Percentiles rank a stretch among this genome's conserved stretches.
Conservation (phyloP, 1,284 basidiomycete genomes). For the Veloporphyrellus conicus region DNA sequence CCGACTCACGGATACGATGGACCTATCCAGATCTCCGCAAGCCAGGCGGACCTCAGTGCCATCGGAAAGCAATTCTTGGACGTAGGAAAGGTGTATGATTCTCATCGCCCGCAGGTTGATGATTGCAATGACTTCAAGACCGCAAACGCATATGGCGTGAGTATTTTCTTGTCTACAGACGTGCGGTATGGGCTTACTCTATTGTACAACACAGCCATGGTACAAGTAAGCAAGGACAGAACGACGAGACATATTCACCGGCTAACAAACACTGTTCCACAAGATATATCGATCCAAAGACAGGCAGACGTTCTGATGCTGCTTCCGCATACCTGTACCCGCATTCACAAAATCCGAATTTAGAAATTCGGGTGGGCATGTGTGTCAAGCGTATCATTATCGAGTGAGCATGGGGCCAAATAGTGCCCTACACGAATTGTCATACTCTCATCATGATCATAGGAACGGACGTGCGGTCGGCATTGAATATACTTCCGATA, state of each 20-base stretch:
- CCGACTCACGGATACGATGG: conserved; percentile 47
- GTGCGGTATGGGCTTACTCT: not conserved
- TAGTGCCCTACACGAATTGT: not conserved
- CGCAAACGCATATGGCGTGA: conserved; percentile 36
- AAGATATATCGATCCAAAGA: not conserved
- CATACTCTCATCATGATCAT: not conserved
- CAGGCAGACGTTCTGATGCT: not conserved
- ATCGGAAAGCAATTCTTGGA: conserved; percentile 44
- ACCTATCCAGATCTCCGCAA: conserved; percentile 48
- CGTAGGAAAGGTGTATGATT: conserved; percentile 31
- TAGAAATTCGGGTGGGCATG: conserved; percentile 36
- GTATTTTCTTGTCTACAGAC: conserved; percentile 11
- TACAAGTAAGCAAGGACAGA: conserved; percentile 12
- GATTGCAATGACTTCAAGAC: conserved; percentile 41
- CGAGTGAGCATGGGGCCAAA: conserved; percentile 7
- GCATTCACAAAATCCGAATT: conserved; percentile 33
- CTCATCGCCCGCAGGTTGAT: conserved; percentile 29
- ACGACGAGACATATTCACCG: conserved; percentile 42
- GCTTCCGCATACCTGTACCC: conserved; percentile 26
- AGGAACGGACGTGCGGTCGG: conserved; percentile 19
- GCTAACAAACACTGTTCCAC: conserved; percentile 31
- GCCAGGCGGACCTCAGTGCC: conserved; percentile 33
- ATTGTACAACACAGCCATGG: conserved; percentile 9
- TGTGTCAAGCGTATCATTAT: conserved; percentile 39
- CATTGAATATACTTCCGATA: conserved; percentile 34